phyloP scores from a whole-genome alignment of 1,284 basidiomycete genomes.

The Malassezia cuniculi region DNA sequence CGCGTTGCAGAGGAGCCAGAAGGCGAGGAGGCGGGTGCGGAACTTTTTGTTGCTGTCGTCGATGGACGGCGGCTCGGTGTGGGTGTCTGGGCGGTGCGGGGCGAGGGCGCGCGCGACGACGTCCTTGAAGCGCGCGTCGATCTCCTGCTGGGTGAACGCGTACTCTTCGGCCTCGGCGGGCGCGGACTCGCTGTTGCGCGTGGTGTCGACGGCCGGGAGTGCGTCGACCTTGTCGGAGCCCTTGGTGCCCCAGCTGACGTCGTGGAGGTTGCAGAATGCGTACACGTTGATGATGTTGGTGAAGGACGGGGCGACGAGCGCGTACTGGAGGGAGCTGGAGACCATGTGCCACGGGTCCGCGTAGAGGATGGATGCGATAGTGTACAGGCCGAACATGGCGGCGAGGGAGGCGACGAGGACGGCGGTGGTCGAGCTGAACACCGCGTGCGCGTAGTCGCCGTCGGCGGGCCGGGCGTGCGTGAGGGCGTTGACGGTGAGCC shows the following conservation, averaged over 20 bases:
- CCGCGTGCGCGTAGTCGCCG: constrained; percentile 13
- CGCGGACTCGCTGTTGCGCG: constrained; percentile 51
- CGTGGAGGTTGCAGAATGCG: constrained; percentile 60
- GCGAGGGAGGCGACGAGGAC: constrained; percentile 40
- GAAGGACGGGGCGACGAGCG: constrained; percentile 71
- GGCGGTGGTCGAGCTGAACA: constrained; percentile 31
- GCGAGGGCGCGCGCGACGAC: constrained; percentile 84
- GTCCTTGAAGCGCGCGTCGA: constrained; percentile 83
- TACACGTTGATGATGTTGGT: constrained; percentile 90
- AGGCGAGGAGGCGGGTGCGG: constrained; percentile 42
- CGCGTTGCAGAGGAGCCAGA: constrained; percentile 42
- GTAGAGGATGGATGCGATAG: constrained; percentile 74
- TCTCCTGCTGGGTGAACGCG: constrained; percentile 57
- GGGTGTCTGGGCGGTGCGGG: constrained; percentile 60
- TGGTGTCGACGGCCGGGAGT: constrained; percentile 72
- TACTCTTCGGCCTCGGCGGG: constrained; percentile 56
- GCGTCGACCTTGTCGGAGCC: constrained; percentile 90
- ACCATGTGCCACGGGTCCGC: constrained; percentile 98
- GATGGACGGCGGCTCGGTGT: constrained; percentile 65
- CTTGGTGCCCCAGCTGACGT: constrained; percentile 79
- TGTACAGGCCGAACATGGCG: constrained; percentile 46
- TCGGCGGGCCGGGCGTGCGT: constrained; percentile 6
- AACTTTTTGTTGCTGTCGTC: constrained; percentile 46
- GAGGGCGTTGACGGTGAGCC: constrained; percentile 34
- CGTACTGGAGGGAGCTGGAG: constrained; percentile 85